Evolutionary conservation across 495 filamentous ascomycete species (phyloP).

Genomic region (Penicillium bialowiezense): DNA sequence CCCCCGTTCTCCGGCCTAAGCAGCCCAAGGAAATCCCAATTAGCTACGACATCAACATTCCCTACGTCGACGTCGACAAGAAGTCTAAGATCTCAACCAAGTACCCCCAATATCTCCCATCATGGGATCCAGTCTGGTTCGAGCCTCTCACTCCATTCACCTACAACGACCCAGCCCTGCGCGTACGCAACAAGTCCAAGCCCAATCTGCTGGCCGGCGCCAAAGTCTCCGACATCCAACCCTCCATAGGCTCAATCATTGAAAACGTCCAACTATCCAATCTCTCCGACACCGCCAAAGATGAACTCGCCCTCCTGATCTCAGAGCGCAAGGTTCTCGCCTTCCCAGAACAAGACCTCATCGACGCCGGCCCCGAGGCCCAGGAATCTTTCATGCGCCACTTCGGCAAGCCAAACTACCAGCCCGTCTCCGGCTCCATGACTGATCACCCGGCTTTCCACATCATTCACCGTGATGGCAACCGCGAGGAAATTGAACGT

Average conservation of each 20-base stretch:
- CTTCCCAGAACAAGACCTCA: conserved; percentile 69
- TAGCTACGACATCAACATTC: conserved; percentile 58
- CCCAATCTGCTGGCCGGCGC: conserved; percentile 51
- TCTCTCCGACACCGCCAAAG: conserved; percentile 66
- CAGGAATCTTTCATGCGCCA: conserved; percentile 58
- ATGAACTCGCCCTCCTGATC: conserved; percentile 75
- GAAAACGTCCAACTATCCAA: conserved; percentile 68
- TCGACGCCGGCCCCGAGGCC: conserved; percentile 62
- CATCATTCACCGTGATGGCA: conserved; percentile 59
- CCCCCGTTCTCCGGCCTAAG: conserved; percentile 32
- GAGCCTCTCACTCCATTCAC: conserved; percentile 57
- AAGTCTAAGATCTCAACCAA: conserved; percentile 41
- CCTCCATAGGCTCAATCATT: conserved; percentile 68
- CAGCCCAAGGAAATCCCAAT: conserved; percentile 39
- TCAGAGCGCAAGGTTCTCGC: conserved; percentile 75
- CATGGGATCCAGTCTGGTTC: conserved; percentile 62
- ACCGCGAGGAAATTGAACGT: conserved; percentile 51
- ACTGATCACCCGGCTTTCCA: conserved; percentile 56
- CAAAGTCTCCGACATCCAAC: conserved; percentile 61
- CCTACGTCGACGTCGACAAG: conserved; percentile 45
- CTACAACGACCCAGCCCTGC: conserved; percentile 57
- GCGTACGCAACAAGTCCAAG: conserved; percentile 53
- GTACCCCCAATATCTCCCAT: conserved; percentile 61
- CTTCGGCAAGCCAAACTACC: conserved; percentile 60
- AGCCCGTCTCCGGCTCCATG: conserved; percentile 54